Evolutionary conservation across 192 early-diverging fungal genomes (phyloP), one percentile per base, ranked within the genome.

Genomic region (Jimgerdemannia flammicorona): DNA sequence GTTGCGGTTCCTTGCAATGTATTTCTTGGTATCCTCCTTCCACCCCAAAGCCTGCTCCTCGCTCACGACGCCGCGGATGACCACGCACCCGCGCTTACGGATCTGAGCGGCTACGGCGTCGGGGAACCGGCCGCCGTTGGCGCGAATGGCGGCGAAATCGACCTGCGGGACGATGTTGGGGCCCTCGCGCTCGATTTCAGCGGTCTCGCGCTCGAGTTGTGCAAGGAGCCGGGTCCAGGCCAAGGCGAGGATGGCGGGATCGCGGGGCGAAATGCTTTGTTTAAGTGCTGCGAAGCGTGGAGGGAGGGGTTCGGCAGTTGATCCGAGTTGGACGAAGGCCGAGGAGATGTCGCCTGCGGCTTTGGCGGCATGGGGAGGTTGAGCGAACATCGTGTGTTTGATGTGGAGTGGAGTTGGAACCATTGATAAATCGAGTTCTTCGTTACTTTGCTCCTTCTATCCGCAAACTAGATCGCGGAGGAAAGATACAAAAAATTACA

Each of bases 61-160:
- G 43, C 66, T 70, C 19, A 77, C 41, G 6, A 80, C 72, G 3
- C 70, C 70, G 7, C 75, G 75, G 42, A 80, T 70, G 19, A 80
- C 75, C 10, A 80, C 63, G 39, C 72, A 73, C 18, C 79, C 79
- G 40, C 75, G 72, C 54, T 77, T 80, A 2, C 66, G 72, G n/a
- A 80, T 64, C 11, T 70, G 67, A 10, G 65, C 63, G 9, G 72
- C 69, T 4, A 76, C 64, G 3, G 43, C 40, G 4, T 77, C 72
- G 1, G 79, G 79, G 14, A 80, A 76, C 7, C 42, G 39, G 9
- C 79, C 79, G 43, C 63, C 69, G 67, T 77, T 74, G 0, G 18
- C 64, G 4, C 67, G n/a, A 20, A 80, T 69, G n/a, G 69, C 76
- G 6, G 43, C 66, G 18, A 77, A 70, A 3, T 70, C 49, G 11